Conservation (phyloP, 805 yeast species). For the Saccharomyces jurei region DNA sequence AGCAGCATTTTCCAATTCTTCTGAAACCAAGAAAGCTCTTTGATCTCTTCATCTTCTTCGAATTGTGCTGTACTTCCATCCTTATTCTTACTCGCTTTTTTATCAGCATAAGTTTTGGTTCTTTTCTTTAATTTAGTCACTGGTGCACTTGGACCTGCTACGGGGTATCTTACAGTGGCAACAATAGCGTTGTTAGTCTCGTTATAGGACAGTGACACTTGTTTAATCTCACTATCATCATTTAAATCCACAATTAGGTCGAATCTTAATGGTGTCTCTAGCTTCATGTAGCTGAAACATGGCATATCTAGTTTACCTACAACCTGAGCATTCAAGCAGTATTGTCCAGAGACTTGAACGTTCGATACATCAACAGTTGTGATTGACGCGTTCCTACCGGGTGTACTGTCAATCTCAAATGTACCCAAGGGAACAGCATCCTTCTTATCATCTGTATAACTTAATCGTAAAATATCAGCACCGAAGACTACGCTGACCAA, state of each 20-base stretch:
- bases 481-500: neutral
- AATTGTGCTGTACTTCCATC: conserved; percentile 12
- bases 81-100: conserved; percentile 11
- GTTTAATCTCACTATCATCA: conserved; percentile 9
- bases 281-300: conserved; percentile 21
- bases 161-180: conserved; percentile 10
- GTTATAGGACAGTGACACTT: conserved; percentile 17
- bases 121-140: conserved; percentile 20
- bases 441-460: neutral
- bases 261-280: conserved; percentile 19
- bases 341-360: conserved; percentile 2
- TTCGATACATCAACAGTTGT: neutral
- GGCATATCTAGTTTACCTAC: conserved; percentile 5
- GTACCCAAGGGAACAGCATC: neutral
- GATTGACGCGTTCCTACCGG: neutral
- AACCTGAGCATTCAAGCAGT: conserved; percentile 19
- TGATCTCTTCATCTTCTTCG: conserved; percentile 15
- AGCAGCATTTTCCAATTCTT: conserved; percentile 27
- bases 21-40: conserved; percentile 20
- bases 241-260: conserved; percentile 15
- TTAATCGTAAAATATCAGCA: neutral
- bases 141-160: conserved; percentile 16
- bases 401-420: neutral
- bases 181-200: conserved; percentile 12
- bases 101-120: conserved; percentile 28